Evolutionary conservation across 805 yeast genomes (phyloP).

Genomic region (Kuraishia ogatae): DNA sequence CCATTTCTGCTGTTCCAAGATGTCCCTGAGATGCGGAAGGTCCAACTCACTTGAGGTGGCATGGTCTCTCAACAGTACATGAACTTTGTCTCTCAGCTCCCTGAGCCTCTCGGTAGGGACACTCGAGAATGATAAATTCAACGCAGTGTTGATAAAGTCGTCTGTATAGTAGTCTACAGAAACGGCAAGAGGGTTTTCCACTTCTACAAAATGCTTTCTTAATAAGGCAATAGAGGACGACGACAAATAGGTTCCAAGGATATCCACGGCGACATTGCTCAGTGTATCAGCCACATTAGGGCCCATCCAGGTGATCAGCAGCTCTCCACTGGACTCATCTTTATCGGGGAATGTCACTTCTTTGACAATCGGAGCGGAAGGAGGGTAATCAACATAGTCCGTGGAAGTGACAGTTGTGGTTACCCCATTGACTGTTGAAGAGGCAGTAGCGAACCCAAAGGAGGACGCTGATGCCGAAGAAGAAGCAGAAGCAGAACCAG

Average conservation of each 20-base stretch:
- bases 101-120: constrained; percentile 63
- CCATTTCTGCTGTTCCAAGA: constrained; percentile 56
- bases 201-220: constrained; percentile 64
- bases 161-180: constrained; percentile 64
- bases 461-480: too few species aligned
- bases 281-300: constrained; percentile 48
- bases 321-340: constrained; percentile 78
- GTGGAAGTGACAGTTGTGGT: neutral
- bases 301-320: constrained; percentile 74
- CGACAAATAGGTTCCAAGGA: constrained; percentile 66
- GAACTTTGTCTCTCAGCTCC: constrained; percentile 41
- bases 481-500: too few species aligned
- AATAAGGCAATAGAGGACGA: constrained; percentile 72
- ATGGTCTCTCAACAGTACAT: constrained; percentile 42
- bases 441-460: constrained; percentile 5
- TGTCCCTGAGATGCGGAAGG: constrained; percentile 53
- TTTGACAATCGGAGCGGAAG: constrained; percentile 28
- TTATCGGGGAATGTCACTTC: constrained; percentile 78
- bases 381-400: constrained; percentile 32
- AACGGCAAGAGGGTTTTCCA: constrained; percentile 74
- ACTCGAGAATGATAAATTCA: constrained; percentile 52
- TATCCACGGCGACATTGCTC: constrained; percentile 59
- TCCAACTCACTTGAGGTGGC: constrained; percentile 45
- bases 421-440: too few species aligned
- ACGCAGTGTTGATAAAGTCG: constrained; percentile 56